A percentile compares a stretch with the other conserved stretches of the same genome.
Conservation (phyloP, 2,329 filamentous ascomycete genomes). For the Stemphylium vesicarium region DNA sequence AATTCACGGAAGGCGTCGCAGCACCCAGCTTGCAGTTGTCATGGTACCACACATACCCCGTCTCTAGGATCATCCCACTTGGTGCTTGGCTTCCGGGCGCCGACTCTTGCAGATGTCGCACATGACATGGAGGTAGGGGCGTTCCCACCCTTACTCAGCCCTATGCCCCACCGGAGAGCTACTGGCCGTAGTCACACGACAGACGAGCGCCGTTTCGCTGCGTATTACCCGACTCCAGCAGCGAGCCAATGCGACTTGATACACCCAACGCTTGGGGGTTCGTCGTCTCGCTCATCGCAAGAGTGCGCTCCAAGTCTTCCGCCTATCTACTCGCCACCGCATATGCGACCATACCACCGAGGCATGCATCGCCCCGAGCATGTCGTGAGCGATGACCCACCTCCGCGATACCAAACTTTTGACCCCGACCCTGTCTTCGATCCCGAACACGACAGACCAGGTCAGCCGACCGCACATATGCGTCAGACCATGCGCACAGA, state of each 20-base stretch:
- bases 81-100: background rate
- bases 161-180: background rate
- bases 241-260: background rate
- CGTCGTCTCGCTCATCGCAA: background rate
- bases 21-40: background rate
- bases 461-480: background rate
- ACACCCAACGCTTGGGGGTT: background rate
- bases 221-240: slow-evolving; percentile 1
- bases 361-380: background rate
- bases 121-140: background rate
- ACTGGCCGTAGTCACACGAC: background rate
- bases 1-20: background rate
- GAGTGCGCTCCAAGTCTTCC: background rate
- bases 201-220: background rate
- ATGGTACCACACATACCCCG: background rate
- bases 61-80: background rate
- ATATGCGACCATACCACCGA: background rate
- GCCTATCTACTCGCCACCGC: background rate
- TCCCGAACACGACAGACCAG: background rate
- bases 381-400: background rate
- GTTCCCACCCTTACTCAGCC: too few relatives aligned
- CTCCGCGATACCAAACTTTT: slow-evolving; percentile 3
- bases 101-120: background rate
- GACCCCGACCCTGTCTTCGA: slow-evolving; percentile 6
- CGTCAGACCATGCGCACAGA: background rate